Percentiles rank a stretch among this genome's conserved stretches.
phyloP scores from a whole-genome alignment of 768 basidiomycete species.

The Auricularia cornea region DNA sequence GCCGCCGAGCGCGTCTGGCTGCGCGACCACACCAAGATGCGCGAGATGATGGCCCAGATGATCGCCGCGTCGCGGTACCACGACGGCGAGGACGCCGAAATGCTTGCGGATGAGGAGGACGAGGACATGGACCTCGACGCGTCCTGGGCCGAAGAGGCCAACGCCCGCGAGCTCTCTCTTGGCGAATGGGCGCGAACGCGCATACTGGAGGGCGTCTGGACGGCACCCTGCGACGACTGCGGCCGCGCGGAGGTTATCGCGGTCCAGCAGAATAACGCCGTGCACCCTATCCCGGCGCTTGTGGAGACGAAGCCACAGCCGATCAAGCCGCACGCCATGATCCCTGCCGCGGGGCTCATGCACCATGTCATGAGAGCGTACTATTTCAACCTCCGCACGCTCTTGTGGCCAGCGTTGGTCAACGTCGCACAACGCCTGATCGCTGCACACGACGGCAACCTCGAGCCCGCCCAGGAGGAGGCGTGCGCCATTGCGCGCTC shows the following conservation, averaged over 20 bases:
- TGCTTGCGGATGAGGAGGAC: conserved; percentile 25
- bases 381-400: conserved; percentile 47
- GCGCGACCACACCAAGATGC: conserved; percentile 51
- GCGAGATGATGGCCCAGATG: conserved; percentile 59
- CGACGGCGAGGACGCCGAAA: conserved; percentile 33
- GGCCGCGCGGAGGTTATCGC: conserved; percentile 1
- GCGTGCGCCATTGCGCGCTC: not conserved
- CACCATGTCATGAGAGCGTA: conserved; percentile 30
- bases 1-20: conserved; percentile 70
- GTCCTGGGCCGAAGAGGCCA: not conserved
- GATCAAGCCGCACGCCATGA: conserved; percentile 19
- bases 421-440: conserved; percentile 61
- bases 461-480: not conserved
- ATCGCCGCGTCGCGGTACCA: conserved; percentile 46
- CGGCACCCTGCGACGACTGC: conserved; percentile 63
- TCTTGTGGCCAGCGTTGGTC: conserved; percentile 56
- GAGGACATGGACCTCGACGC: conserved; percentile 21
- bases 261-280: not conserved
- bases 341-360: conserved; percentile 31
- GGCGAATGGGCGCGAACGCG: conserved; percentile 40
- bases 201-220: conserved; percentile 70
- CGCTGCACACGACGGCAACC: conserved; percentile 38
- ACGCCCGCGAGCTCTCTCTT: not conserved
- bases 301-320: not conserved
- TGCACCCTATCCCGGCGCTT: conserved; percentile 4